Base-by-base conservation (phyloP, 495 filamentous ascomycete species). In the Penicillium lividum region DNA sequence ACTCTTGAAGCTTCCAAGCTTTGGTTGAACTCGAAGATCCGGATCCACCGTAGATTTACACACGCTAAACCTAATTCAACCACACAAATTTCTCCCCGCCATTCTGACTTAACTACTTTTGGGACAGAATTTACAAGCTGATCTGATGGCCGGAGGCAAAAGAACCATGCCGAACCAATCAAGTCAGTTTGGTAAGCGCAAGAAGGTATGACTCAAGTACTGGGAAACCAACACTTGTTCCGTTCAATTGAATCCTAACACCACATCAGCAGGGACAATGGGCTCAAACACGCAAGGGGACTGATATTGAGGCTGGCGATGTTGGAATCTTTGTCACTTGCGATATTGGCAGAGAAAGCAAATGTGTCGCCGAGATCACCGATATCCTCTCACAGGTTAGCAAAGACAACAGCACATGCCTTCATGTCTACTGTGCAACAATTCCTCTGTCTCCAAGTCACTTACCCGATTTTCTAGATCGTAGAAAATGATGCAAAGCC, bases 301-400 rank as follows among this genome's bases (percentile, higher is more conserved):
- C 65, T 25, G 62, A 47, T 40, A 83, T 92, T 56, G 85, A 90
- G 60, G 77, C 85, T 27, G 94, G 94, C 15, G 91, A 94, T 69
- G 77, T 80, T 45, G 94, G 94, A 10, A 89, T 98, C 30, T 97
- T 93, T 82, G 84, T 88, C 28, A 96, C 95, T 2, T 97, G 92
- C 67, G 87, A 92, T 33, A 86, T 86, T 71, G 85, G 84, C 51
- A 88, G 82, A 72, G 93, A 98, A 75, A 76, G 74, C 22, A 92
- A 87, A 75, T 91, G 90, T 18, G 81, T 89, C 3, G 79, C 76
- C 36, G 94, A 98, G 67, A 71, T 91, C 44, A 73, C 80, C 28
- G 79, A 86, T 68, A 69, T 97, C 33, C 90, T 97, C 67, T 82
- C 87, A 16, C 83, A 94, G 78, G 91, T 92, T 22, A 62, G 68